Conservation (phyloP, 106 monocot genomes). For the Apostasia shenzhenica region DNA sequence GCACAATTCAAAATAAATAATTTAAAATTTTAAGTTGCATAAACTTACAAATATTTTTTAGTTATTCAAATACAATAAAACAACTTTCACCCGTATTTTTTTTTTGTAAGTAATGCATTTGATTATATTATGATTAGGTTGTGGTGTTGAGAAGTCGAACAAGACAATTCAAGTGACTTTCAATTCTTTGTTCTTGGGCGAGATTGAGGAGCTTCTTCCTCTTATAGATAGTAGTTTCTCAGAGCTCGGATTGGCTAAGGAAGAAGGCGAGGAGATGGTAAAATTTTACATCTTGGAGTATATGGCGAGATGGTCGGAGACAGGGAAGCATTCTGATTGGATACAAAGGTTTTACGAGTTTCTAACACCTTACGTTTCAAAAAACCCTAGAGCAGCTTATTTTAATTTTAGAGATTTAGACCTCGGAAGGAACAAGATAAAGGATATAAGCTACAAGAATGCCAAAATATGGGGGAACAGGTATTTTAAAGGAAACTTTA, state of each 20-base stretch:
- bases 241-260: constrained; percentile 11
- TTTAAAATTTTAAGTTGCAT: too few species aligned
- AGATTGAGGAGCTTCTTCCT: constrained; percentile 13
- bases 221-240: constrained; percentile 16
- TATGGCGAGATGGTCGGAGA: constrained; percentile 7
- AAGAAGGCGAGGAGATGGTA: constrained; percentile 44
- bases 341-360: constrained; percentile 7
- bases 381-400: constrained; percentile 10
- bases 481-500: constrained; percentile 7
- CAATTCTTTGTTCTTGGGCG: constrained; percentile 31
- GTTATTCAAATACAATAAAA: too few species aligned
- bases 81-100: too few species aligned
- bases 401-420: constrained; percentile 20
- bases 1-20: too few species aligned
- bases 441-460: not conserved
- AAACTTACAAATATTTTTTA: too few species aligned
- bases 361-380: constrained; percentile 12
- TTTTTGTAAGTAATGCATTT: too few species aligned
- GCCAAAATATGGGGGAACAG: constrained; percentile 8
- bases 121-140: too few species aligned
- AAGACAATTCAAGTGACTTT: constrained; percentile 12
- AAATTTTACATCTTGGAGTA: constrained; percentile 22
- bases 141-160: not conserved
- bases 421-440: constrained; percentile 3
- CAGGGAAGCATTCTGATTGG: constrained; percentile 6